phyloP scores from a whole-genome alignment of 2,329 filamentous ascomycete genomes.

The Trichoderma sp. region DNA sequence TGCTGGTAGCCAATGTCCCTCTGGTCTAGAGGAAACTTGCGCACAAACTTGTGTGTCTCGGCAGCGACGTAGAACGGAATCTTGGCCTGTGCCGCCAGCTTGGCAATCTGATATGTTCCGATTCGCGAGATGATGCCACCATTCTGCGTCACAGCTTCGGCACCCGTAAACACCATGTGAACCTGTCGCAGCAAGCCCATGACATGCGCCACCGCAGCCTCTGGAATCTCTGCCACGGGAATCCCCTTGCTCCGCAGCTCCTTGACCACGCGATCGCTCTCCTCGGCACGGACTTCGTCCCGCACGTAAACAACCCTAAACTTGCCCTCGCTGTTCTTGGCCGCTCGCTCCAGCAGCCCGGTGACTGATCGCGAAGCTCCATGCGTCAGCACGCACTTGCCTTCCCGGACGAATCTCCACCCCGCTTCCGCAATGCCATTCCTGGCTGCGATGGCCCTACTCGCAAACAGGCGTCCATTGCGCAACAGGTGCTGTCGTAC shows the following conservation, averaged over 20 bases:
- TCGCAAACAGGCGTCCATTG: conserved; percentile 83
- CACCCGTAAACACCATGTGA: conserved; percentile 63
- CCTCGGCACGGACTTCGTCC: conserved; percentile 52
- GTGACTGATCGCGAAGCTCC: conserved; percentile 84
- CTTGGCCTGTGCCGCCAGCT: conserved; percentile 66
- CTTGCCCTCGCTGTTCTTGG: conserved; percentile 55
- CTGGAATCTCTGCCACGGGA: conserved; percentile 64
- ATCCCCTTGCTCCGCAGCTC: conserved; percentile 71
- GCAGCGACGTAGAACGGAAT: conserved; percentile 87
- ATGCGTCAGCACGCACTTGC: conserved; percentile 81
- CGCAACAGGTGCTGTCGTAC: conserved; percentile 79
- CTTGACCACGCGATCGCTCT: conserved; percentile 68
- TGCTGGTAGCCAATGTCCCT: conserved; percentile 77
- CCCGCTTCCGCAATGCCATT: conserved; percentile 80
- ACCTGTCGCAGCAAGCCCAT: conserved; percentile 57
- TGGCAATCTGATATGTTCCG: conserved; percentile 81
- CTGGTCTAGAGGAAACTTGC: conserved; percentile 79
- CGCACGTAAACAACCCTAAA: conserved; percentile 84
- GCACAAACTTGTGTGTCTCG: conserved; percentile 95
- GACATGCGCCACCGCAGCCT: conserved; percentile 71
- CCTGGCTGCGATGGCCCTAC: conserved; percentile 79
- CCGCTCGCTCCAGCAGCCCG: conserved; percentile 68
- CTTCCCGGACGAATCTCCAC: conserved; percentile 73
- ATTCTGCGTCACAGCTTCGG: conserved; percentile 90
- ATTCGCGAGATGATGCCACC: conserved; percentile 88